These are phyloP conservation scores for Geotrichum phurueaensis DNA, from an alignment of 1,139 yeast genomes.

Conservation along the genomic window DNA sequence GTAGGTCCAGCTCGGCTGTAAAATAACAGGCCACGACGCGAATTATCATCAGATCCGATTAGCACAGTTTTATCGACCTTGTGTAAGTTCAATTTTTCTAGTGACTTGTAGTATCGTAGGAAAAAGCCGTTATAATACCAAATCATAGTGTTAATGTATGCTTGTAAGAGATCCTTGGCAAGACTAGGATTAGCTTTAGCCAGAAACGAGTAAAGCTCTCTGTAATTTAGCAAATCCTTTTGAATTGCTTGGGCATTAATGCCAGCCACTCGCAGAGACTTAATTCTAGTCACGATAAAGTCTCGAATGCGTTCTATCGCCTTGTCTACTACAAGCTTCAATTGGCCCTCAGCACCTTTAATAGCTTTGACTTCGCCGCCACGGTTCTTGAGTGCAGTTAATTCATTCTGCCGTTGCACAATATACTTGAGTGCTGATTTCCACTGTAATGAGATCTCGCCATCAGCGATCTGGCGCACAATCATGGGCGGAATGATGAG, in stretches of 20 bases:
- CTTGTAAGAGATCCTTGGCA: slow-evolving; percentile 69
- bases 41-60: slow-evolving; percentile 40
- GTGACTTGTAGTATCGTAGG: slow-evolving; percentile 68
- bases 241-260: slow-evolving; percentile 69
- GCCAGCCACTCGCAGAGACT: slow-evolving; percentile 49
- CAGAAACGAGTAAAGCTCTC: slow-evolving; percentile 57
- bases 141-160: slow-evolving; percentile 79
- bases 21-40: slow-evolving; percentile 15
- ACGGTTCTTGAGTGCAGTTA: slow-evolving; percentile 17
- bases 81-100: slow-evolving; percentile 56
- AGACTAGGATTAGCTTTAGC: slow-evolving; percentile 51
- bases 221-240: slow-evolving; percentile 51
- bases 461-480: slow-evolving; percentile 31
- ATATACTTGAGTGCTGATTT: slow-evolving; percentile 32
- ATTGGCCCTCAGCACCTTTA: slow-evolving; percentile 35
- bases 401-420: slow-evolving; percentile 23
- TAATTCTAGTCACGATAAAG: slow-evolving; percentile 58
- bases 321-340: slow-evolving; percentile 45
- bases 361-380: slow-evolving; percentile 21
- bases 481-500: slow-evolving; percentile 63
- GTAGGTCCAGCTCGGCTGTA: slow-evolving; percentile 14
- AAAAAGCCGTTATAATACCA: slow-evolving; percentile 88
- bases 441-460: slow-evolving; percentile 34
- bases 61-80: slow-evolving; percentile 49
- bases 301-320: slow-evolving; percentile 72